Evolutionary conservation across 306 rosid genomes (phyloP), one percentile per base, ranked within the genome.

Genomic region (Glycyrrhiza uralensis): DNA sequence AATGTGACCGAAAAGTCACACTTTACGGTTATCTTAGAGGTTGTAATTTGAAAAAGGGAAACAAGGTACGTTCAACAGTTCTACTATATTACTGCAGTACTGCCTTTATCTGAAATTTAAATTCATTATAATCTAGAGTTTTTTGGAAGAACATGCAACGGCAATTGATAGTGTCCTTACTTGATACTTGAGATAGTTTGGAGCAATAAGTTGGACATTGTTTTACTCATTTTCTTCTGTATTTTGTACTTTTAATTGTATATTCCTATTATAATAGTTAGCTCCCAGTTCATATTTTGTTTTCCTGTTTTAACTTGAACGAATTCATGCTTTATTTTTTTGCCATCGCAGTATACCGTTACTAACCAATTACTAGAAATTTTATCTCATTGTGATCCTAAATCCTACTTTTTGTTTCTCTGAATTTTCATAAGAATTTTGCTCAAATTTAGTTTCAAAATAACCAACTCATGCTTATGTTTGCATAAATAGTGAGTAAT

Each of bases 11-110:
- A 80, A 91, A 89, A 68, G 74, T 91, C 84, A 89, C 89, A 57
- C 86, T 94, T 65, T 94, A 91, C 75, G 98, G 98, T 30, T 94
- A 94, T 82, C 86, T 91, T 70, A 89, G 97, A 57, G 98, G 97
- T 11, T 91, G 98, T 82, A 91, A 85, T 80, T 69, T 94, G 87
- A 94, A 89, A 80, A 86, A 61, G 76, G 96, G 88, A 72, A 85
- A 86, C 74, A 94, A 94, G 98, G 97, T 94, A 64, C 24, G 82
- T 62, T 61, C 65, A 38, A 55, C 32, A 3, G 49, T 52, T 71
- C 20, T 36, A 14, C 51, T 58, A 52, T 51, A 14, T 41, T 36
- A 36, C 38, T 18, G 12, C 18, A 14, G 32, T 36, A 36, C 38
- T 18, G 12, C 18, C n/a, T 63, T 32, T 46, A 4, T 39, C 11